phyloP scores from a whole-genome alignment of 2,329 filamentous ascomycete species.

The Ophiocordyceps robertsii region DNA sequence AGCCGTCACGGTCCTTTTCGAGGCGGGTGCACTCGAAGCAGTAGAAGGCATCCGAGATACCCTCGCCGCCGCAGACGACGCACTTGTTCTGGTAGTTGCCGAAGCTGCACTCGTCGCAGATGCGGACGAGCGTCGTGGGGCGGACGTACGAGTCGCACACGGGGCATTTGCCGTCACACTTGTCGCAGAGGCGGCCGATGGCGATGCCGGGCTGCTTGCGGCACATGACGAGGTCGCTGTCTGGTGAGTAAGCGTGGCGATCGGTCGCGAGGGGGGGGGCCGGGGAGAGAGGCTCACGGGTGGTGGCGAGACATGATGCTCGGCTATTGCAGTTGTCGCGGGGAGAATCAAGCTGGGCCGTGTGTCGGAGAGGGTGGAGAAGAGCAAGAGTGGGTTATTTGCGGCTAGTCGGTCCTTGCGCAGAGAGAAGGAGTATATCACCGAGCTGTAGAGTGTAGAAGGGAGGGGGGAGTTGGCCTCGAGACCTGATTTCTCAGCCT shows the following conservation, averaged over 20 bases:
- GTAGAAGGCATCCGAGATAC: slow-evolving; percentile 97
- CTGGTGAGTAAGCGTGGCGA: not conserved
- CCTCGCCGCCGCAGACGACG: slow-evolving; percentile 95
- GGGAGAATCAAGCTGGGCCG: not conserved
- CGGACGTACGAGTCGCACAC: slow-evolving; percentile 99
- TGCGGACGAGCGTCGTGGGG: slow-evolving; percentile 89
- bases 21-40: slow-evolving; percentile 97
- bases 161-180: slow-evolving; percentile 98
- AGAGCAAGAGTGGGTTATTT: not conserved
- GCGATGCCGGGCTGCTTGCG: slow-evolving; percentile 96
- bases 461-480: no score
- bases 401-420: no score
- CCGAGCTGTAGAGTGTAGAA: no score
- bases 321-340: not conserved
- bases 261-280: not conserved
- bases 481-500: no score
- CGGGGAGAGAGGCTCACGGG: slow-evolving; percentile 44
- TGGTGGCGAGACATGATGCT: slow-evolving; percentile 83
- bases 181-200: slow-evolving; percentile 97
- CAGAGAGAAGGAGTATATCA: no score
- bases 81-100: slow-evolving; percentile 99
- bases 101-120: slow-evolving; percentile 99
- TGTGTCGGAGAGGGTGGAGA: not conserved
- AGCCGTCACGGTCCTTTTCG: slow-evolving; percentile 94
- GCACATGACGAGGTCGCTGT: slow-evolving; percentile 95